These are phyloP conservation scores for Vigna radiata DNA, from an alignment of 306 rosid genomes.

Conservation along the genomic window DNA sequence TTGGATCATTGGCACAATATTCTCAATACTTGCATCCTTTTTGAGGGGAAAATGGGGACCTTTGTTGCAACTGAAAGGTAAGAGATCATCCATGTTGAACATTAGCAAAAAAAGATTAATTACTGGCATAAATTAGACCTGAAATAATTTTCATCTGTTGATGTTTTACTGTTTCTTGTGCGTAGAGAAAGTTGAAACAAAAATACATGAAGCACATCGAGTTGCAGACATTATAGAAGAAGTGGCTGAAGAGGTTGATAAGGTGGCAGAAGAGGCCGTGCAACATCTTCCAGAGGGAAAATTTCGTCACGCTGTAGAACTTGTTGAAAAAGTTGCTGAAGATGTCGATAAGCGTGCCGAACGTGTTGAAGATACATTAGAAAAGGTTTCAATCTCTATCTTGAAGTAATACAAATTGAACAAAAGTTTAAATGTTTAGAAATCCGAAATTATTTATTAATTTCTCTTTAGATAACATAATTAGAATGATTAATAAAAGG, in stretches of 20 bases:
- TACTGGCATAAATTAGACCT: not conserved
- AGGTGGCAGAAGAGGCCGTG: conserved; percentile 56
- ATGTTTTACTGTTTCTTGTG: not conserved
- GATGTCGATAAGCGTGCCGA: conserved; percentile 45
- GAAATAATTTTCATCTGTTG: not conserved
- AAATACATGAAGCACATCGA: conserved; percentile 51
- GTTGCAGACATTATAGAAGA: conserved; percentile 59
- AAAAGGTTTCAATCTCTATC: conserved; percentile 53
- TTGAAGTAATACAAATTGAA: not conserved
- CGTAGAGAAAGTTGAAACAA: conserved; percentile 54
- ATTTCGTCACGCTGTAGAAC: conserved; percentile 42
- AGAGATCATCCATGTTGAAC: conserved; percentile 5
- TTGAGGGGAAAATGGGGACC: conserved; percentile 66
- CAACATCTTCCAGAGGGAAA: conserved; percentile 59
- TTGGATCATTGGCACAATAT: conserved; percentile 63
- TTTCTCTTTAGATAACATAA: too few relatives aligned
- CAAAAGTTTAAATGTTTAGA: not conserved
- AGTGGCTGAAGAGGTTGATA: conserved; percentile 62
- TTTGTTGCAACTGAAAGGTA: conserved; percentile 57
- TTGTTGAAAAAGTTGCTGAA: conserved; percentile 55
- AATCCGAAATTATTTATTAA: too few relatives aligned
- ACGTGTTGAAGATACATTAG: conserved; percentile 46
- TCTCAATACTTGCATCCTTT: conserved; percentile 55
- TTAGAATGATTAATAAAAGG: not conserved
- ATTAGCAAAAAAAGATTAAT: not conserved